Evolutionary conservation across 441 rosid species (phyloP).

Genomic region (Croton setiger): DNA sequence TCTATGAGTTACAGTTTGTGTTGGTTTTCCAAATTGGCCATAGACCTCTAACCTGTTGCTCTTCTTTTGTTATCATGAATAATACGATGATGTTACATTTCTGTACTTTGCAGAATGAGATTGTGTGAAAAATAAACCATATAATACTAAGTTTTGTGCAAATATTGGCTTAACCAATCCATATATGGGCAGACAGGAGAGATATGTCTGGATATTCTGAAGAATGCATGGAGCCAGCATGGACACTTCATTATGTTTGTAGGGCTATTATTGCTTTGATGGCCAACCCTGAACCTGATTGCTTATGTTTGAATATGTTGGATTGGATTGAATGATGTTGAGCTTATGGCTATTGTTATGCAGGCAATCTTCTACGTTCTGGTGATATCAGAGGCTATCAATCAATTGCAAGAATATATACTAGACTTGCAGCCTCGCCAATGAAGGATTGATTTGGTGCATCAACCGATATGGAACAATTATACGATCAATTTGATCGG

Average conservation of each 20-base stretch:
- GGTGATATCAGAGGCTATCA: conserved; percentile 91
- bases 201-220: conserved; percentile 94
- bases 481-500: neutral
- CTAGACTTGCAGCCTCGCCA: conserved; percentile 91
- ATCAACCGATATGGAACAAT: conserved; percentile 27
- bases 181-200: conserved; percentile 68
- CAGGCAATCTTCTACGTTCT: conserved; percentile 94
- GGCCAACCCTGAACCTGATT: conserved; percentile 97
- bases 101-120: too few relatives aligned
- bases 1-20: too few relatives aligned
- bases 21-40: too few relatives aligned
- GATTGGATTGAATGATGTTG: neutral
- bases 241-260: conserved; percentile 41
- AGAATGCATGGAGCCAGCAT: conserved; percentile 99
- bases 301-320: neutral
- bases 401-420: conserved; percentile 97
- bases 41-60: too few relatives aligned
- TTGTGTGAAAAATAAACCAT: too few relatives aligned
- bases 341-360: neutral
- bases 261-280: conserved; percentile 96
- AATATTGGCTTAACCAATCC: neutral
- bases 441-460: conserved; percentile 68
- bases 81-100: too few relatives aligned
- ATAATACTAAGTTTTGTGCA: too few relatives aligned
- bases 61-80: too few relatives aligned